phyloP scores from a whole-genome alignment of 768 basidiomycete genomes.

The Gymnopilus junonius region DNA sequence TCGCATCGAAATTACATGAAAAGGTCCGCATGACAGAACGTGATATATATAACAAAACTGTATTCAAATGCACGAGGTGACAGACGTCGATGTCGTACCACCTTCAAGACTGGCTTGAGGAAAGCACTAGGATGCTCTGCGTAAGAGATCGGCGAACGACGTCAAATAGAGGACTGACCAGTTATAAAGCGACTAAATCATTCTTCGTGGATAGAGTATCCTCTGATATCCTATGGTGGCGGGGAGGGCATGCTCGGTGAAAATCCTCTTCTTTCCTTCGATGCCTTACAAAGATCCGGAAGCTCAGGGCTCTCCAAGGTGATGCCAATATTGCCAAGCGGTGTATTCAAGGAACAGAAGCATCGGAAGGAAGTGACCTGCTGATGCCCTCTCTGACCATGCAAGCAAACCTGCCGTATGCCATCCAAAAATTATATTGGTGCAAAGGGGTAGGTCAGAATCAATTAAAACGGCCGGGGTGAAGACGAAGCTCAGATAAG shows the following conservation, averaged over 20 bases:
- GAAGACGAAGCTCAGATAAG: slow-evolving; percentile 6
- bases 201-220: not conserved
- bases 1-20: not conserved
- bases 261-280: no score
- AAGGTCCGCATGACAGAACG: not conserved
- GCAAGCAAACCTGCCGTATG: not conserved
- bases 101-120: not conserved
- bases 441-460: not conserved
- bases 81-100: not conserved
- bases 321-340: not conserved
- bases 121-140: not conserved
- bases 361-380: not conserved
- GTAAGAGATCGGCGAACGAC: not conserved
- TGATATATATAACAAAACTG: not conserved
- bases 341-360: not conserved
- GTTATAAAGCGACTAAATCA: not conserved
- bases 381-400: not conserved
- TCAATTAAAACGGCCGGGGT: not conserved
- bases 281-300: not conserved
- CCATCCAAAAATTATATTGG: not conserved
- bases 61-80: not conserved
- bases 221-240: not conserved
- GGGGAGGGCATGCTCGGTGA: not conserved
- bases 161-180: not conserved
- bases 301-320: not conserved